phyloP scores from a whole-genome alignment of 2,329 filamentous ascomycete species.

The Monilinia laxa region DNA sequence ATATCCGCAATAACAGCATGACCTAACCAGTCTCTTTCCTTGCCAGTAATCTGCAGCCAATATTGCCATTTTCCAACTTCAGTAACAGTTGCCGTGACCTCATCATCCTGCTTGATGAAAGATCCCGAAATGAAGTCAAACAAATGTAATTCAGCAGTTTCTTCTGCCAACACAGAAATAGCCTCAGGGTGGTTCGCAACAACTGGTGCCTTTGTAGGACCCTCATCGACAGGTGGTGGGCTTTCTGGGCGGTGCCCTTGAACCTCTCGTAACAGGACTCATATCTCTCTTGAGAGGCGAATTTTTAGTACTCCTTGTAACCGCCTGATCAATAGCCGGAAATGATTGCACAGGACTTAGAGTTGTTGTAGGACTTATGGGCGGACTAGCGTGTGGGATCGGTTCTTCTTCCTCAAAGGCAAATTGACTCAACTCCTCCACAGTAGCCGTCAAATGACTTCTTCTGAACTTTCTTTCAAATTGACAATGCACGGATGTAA shows the following conservation, averaged over 20 bases:
- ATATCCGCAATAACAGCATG: slow-evolving; percentile 85
- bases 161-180: slow-evolving; percentile 70
- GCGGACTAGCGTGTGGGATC: slow-evolving; percentile 60
- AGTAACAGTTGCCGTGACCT: slow-evolving; percentile 75
- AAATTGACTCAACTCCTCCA: slow-evolving; percentile 78
- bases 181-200: slow-evolving; percentile 63
- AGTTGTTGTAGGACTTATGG: slow-evolving; percentile 54
- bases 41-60: slow-evolving; percentile 82
- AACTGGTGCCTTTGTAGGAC: slow-evolving; percentile 59
- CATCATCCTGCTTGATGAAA: slow-evolving; percentile 59
- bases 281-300: slow-evolving; percentile 46
- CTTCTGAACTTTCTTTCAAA: slow-evolving; percentile 95
- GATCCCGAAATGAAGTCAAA: slow-evolving; percentile 87
- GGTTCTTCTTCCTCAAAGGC: slow-evolving; percentile 67
- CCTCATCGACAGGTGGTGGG: slow-evolving; percentile 41
- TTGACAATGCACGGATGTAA: slow-evolving; percentile 86
- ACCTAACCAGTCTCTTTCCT: slow-evolving; percentile 80
- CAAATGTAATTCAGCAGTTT: slow-evolving; percentile 83
- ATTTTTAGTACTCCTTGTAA: slow-evolving; percentile 44
- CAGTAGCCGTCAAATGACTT: slow-evolving; percentile 74
- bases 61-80: slow-evolving; percentile 93
- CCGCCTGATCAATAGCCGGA: slow-evolving; percentile 27
- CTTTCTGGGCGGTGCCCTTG: slow-evolving; percentile 27
- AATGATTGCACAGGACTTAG: slow-evolving; percentile 36
- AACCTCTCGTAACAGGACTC: slow-evolving; percentile 27